A percentile compares a stretch with the other conserved stretches of the same genome.
phyloP scores from a whole-genome alignment of 148 eudicot genomes.

The Silene uniflora region DNA sequence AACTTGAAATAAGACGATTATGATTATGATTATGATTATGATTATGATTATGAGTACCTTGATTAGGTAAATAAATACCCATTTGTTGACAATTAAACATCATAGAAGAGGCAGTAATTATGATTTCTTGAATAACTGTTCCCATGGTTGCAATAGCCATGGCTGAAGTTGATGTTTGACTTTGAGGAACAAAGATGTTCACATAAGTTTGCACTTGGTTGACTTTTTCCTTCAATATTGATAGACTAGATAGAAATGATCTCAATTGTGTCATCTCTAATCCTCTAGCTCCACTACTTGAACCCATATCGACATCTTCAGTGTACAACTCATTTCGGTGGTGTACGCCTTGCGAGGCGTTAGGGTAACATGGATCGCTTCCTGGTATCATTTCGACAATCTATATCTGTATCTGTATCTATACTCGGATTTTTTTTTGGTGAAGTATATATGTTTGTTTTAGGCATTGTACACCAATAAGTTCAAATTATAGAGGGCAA shows the following conservation, averaged over 20 bases:
- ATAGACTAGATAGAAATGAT: slow-evolving; percentile 45
- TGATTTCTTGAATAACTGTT: slow-evolving; percentile 60
- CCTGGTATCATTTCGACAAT: slow-evolving; percentile 23
- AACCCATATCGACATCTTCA: slow-evolving; percentile 20
- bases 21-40: neutral
- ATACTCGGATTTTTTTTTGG: neutral
- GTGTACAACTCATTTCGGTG: slow-evolving; percentile 23
- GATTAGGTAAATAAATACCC: slow-evolving; percentile 23
- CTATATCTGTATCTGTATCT: neutral
- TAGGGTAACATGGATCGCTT: neutral
- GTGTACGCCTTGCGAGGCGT: slow-evolving; percentile 12
- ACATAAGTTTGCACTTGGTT: slow-evolving; percentile 49
- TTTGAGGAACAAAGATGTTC: slow-evolving; percentile 24
- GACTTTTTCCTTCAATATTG: slow-evolving; percentile 47
- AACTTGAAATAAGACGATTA: neutral
- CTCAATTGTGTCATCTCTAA: slow-evolving; percentile 20
- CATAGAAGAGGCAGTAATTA: slow-evolving; percentile 61
- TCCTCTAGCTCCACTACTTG: neutral
- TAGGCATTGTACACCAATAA: neutral
- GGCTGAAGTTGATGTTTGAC: slow-evolving; percentile 18
- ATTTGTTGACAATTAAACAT: slow-evolving; percentile 78
- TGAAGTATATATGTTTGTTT: neutral
- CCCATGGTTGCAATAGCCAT: slow-evolving; percentile 38
- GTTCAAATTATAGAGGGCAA: neutral
- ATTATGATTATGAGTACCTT: no score